Base-by-base conservation (phyloP, 805 yeast genomes). In the Schizosaccharomyces cryophilus region DNA sequence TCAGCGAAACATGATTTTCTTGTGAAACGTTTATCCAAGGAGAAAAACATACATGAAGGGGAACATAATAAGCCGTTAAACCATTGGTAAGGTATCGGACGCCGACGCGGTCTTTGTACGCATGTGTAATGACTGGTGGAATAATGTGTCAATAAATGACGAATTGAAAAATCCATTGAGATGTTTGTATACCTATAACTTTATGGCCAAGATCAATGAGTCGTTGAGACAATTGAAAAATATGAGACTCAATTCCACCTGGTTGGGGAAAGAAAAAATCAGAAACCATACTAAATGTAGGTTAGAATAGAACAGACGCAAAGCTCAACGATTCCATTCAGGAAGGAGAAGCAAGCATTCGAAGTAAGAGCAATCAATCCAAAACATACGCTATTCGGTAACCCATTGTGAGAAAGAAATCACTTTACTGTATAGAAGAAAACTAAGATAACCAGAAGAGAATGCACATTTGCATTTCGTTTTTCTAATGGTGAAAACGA, bases 181-280 rank as follows among this genome's bases (percentile, higher is more conserved):
- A 6, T 13, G 11, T 6, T 11, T 17, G 35, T n/a, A 5, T 51
- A 51, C 56, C 56, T 24, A 51, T 73, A 11, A 90, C 96, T 3
- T 85, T 80, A 68, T 89, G 96, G 7, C 96, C 96, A 48, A 82
- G 71, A 24, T 79, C 80, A 9, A 87, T 83, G 61, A 89, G 78
- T 67, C 83, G 80, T 70, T 87, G 94, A 0, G 97, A 83, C 29
- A 93, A 72, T 70, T 93, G 97, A 70, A 87, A 87, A 19, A 90
- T 85, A 69, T 93, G 98, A 64, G 90, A 81, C 70, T 93, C 99
- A 1, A 93, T 95, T 9, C 99, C 99, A 3, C 99, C 99, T 0
- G 96, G 84, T 69, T 93, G 98, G 11, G 99, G 99, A 72, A 85
- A 93, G 79, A 93, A 93, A 75, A 88, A 93, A 72, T 93, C 99